Conservation (phyloP, 2,329 filamentous ascomycete genomes). For the Fusarium algeriense region DNA sequence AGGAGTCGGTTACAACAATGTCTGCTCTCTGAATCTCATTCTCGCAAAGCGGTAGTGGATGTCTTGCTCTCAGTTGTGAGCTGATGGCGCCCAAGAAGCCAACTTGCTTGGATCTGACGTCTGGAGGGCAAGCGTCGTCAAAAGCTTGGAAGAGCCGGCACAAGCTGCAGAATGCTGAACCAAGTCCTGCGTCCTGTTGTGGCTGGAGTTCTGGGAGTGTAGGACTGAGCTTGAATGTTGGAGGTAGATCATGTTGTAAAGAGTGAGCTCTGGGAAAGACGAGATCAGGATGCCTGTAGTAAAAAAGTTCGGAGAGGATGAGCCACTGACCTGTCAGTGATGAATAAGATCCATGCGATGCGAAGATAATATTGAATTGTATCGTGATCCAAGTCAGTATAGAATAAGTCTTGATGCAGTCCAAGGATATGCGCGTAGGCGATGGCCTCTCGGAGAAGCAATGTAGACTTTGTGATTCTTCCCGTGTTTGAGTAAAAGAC, state of each 20-base stretch:
- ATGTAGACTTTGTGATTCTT: constrained; percentile 21
- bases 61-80: neutral
- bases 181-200: neutral
- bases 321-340: constrained; percentile 13
- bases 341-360: constrained; percentile 28
- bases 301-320: accelerated
- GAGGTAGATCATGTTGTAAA: constrained; percentile 20
- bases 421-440: constrained; percentile 26
- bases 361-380: constrained; percentile 15
- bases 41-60: constrained; percentile 10
- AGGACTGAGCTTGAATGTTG: constrained; percentile 28
- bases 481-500: constrained; percentile 21
- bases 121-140: constrained; percentile 22
- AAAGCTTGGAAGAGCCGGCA: constrained; percentile 27
- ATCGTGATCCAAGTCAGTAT: neutral
- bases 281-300: neutral
- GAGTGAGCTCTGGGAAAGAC: constrained; percentile 12
- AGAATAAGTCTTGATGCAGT: constrained; percentile 23
- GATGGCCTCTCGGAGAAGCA: constrained; percentile 20
- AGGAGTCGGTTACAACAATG: constrained; percentile 25
- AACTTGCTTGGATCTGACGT: constrained; percentile 6
- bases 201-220: constrained; percentile 15
- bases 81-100: constrained; percentile 20
- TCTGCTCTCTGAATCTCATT: constrained; percentile 25
- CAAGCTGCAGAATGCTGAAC: constrained; percentile 22